Evolutionary conservation across 805 yeast species (phyloP).

Genomic region (Wickerhamiella domercqiae): DNA sequence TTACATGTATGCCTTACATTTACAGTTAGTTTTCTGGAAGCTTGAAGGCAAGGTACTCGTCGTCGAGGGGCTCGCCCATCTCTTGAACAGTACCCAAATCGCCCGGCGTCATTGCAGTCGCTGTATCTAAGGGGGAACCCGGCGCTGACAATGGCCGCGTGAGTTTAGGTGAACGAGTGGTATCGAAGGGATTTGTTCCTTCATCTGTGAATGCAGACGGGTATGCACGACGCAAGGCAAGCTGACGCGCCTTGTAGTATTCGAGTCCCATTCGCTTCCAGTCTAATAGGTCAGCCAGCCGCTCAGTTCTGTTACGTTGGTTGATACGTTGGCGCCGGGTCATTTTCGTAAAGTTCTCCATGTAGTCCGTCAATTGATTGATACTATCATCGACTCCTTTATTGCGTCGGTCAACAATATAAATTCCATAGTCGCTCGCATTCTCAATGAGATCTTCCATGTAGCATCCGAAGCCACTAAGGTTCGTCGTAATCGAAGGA

Average conservation of each 20-base stretch:
- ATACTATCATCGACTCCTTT: conserved; percentile 87
- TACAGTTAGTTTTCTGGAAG: conserved; percentile 22
- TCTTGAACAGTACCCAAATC: conserved; percentile 95
- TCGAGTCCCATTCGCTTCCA: conserved; percentile 98
- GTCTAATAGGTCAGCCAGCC: conserved; percentile 81
- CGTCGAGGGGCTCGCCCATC: conserved; percentile 51
- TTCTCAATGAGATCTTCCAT: conserved; percentile 96
- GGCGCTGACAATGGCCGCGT: conserved; percentile 93
- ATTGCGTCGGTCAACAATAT: conserved; percentile 87
- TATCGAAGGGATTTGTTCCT: conserved; percentile 22
- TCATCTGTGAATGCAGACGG: conserved; percentile 52
- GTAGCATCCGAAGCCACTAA: conserved; percentile 95
- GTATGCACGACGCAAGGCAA: conserved; percentile 84
- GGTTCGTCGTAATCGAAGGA: conserved; percentile 89
- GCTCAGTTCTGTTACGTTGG: conserved; percentile 92
- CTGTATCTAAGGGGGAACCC: conserved; percentile 73
- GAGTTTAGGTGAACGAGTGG: conserved; percentile 33
- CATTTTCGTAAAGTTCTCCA: conserved; percentile 78
- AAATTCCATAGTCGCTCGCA: conserved; percentile 90
- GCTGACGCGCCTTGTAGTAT: conserved; percentile 84
- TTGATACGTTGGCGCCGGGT: conserved; percentile 94
- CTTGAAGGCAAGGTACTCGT: conserved; percentile 47
- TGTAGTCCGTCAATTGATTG: conserved; percentile 72
- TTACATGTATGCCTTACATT: not conserved
- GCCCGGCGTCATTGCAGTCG: conserved; percentile 88